Evolutionary conservation across 129 eudicot genomes (phyloP), one percentile per base, ranked within the genome.

Genomic region (Centrapalus pauciflorus): DNA sequence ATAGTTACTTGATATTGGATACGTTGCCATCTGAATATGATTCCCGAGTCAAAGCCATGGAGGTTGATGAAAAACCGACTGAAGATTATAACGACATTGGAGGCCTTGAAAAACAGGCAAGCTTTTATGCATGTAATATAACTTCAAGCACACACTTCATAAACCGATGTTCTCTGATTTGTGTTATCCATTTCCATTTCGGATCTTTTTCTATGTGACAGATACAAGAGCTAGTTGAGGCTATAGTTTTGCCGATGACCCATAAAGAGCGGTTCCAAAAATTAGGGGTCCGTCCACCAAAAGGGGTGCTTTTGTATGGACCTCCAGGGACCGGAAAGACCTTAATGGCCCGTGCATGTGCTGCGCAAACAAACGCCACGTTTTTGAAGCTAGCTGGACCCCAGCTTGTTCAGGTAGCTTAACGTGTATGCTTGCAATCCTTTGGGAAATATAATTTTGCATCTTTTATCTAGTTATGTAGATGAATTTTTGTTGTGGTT

Each of bases 281-380:
- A 32, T 54, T 92, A 66, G 98, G 98, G 20, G 37, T 92, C 55
- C 96, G 98, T 8, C 98, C 98, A 67, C 98, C 98, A 2, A 92
- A 92, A 76, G 96, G 98, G 72, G 96, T 92, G 28, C 90, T 92
- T 46, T 72, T 92, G 41, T 92, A 92, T 78, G 98, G 98, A 23
- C 98, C 98, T 67, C 98, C 98, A 8, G 96, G 98, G 30, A 92
- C 98, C 23, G 98, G 96, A n/a, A 92, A 92, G 70, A 92, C 98
- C 46, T 69, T 92, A 58, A 92, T 92, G 98, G 98, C 96, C 16
- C 96, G 98, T 51, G 98, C 98, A 12, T 92, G 98, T 69, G 98
- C 98, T 14, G 98, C 98, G 59, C 98, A 92, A 76, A 92, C 98
- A 25, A 92, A 92, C 73, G 98, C 98, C 68, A 92, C 98, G 27